Evolutionary conservation across 1,139 yeast species (phyloP).

Genomic region (Candida mesenterica): DNA sequence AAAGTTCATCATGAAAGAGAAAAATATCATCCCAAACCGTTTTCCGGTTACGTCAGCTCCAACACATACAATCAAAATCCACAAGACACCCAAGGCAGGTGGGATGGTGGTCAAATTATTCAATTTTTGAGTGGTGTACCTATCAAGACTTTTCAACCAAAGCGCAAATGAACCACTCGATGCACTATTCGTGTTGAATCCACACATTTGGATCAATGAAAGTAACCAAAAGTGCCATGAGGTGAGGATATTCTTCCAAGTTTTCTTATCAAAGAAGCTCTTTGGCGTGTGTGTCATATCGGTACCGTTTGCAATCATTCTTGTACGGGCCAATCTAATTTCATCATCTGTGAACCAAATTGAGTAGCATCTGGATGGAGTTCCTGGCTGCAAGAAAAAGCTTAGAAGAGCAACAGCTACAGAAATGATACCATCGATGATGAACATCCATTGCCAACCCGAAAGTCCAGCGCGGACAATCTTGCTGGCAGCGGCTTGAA

Average conservation of each 20-base stretch:
- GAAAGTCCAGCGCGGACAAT: conserved; percentile 15
- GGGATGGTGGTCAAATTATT: conserved; percentile 44
- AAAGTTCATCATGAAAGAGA: conserved; percentile 19
- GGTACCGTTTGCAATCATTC: conserved; percentile 26
- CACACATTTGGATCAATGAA: conserved; percentile 19
- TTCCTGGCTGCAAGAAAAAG: conserved; percentile 29
- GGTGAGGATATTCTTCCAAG: conserved; percentile 22
- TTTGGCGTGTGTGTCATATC: conserved; percentile 20
- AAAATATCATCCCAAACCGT: conserved; percentile 25
- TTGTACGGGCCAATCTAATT: conserved; percentile 22
- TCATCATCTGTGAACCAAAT: conserved; percentile 31
- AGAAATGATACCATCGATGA: conserved; percentile 28
- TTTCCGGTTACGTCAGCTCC: conserved; percentile 30
- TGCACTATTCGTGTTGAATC: conserved; percentile 37
- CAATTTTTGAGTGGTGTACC: conserved; percentile 36
- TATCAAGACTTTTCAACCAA: conserved; percentile 48
- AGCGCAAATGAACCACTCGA: conserved; percentile 43
- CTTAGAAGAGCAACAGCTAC: conserved; percentile 25
- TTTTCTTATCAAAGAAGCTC: conserved; percentile 21
- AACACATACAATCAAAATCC: conserved; percentile 36
- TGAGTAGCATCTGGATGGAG: conserved; percentile 28
- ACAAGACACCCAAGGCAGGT: conserved; percentile 50
- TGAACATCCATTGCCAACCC: conserved; percentile 34
- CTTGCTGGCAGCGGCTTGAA: conserved; percentile 26
- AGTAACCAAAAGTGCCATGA: conserved; percentile 28